These are phyloP conservation scores for Verticillium nonalfalfae DNA, from an alignment of 2,329 filamentous ascomycete species.

Conservation along the genomic window DNA sequence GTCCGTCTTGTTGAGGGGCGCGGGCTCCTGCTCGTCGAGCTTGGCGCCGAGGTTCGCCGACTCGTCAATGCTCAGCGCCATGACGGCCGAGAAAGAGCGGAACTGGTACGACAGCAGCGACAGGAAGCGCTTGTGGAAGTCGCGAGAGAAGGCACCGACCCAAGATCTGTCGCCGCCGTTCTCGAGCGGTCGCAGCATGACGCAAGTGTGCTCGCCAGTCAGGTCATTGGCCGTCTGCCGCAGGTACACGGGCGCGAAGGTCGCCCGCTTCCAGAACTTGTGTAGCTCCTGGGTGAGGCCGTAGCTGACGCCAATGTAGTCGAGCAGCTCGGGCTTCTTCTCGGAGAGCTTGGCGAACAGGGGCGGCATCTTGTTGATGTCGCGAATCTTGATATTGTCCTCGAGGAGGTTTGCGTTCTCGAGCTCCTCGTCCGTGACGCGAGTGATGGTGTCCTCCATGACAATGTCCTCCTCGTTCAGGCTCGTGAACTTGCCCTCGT, in stretches of 20 bases:
- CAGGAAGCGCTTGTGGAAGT: conserved; percentile 93
- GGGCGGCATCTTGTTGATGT: conserved; percentile 87
- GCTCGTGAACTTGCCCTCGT: conserved; percentile 84
- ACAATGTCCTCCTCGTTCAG: conserved; percentile 60
- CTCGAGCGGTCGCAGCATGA: conserved; percentile 84
- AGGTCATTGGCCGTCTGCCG: conserved; percentile 93
- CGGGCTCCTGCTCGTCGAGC: conserved; percentile 45
- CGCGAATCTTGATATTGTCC: conserved; percentile 84
- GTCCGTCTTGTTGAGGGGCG: conserved; percentile 63
- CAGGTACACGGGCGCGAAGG: conserved; percentile 85
- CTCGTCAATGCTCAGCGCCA: conserved; percentile 83
- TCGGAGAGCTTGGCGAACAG: conserved; percentile 86
- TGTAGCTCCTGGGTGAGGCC: conserved; percentile 82
- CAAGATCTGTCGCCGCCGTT: conserved; percentile 64
- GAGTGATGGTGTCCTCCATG: conserved; percentile 60
- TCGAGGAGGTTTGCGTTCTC: conserved; percentile 69
- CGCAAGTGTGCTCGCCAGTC: conserved; percentile 94
- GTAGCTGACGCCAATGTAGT: conserved; percentile 94
- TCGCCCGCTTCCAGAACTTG: conserved; percentile 92
- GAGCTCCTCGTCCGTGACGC: conserved; percentile 78
- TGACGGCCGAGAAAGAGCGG: conserved; percentile 68
- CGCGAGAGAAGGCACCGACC: conserved; percentile 84
- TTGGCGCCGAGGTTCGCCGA: conserved; percentile 69
- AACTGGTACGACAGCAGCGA: conserved; percentile 90
- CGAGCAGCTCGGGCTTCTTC: conserved; percentile 69